Conservation (phyloP, 2,329 filamentous ascomycete genomes). For the Daldinia sp. region DNA sequence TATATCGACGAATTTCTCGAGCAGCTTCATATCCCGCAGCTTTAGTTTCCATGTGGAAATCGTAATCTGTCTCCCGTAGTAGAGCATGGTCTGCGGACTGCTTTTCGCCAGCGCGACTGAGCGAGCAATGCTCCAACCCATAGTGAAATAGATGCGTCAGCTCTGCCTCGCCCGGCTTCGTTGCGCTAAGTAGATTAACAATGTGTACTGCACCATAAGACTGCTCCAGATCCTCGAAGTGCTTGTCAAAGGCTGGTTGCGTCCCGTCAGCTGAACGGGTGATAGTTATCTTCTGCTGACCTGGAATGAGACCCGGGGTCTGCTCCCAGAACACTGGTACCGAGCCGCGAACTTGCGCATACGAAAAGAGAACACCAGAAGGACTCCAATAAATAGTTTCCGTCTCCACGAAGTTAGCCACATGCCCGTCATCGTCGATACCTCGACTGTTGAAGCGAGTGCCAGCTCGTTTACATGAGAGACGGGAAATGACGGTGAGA, state of each 20-base stretch:
- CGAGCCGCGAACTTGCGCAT: slow-evolving; percentile 90
- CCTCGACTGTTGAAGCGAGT: slow-evolving; percentile 97
- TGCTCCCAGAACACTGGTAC: slow-evolving; percentile 99
- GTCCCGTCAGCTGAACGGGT: slow-evolving; percentile 91
- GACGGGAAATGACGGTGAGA: slow-evolving; percentile 88
- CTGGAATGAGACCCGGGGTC: slow-evolving; percentile 84
- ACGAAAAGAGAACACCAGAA: slow-evolving; percentile 84
- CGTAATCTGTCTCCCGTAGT: slow-evolving; percentile 86
- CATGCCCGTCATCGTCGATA: slow-evolving; percentile 96
- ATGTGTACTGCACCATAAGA: slow-evolving; percentile 92
- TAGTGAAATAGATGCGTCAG: slow-evolving; percentile 82
- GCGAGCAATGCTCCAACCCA: slow-evolving; percentile 78
- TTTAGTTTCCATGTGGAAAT: slow-evolving; percentile 95
- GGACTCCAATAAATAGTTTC: slow-evolving; percentile 93
- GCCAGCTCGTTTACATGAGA: slow-evolving; percentile 91
- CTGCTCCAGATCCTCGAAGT: slow-evolving; percentile 88
- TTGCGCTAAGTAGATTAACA: slow-evolving; percentile 91
- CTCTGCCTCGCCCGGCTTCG: slow-evolving; percentile 87
- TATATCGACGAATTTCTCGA: slow-evolving; percentile 81
- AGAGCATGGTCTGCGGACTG: slow-evolving; percentile 77
- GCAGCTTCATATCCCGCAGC: slow-evolving; percentile 92
- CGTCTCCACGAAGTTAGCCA: slow-evolving; percentile 98
- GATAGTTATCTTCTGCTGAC: slow-evolving; percentile 93
- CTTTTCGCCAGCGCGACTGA: slow-evolving; percentile 71
- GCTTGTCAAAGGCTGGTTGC: slow-evolving; percentile 94